Percentiles rank a stretch among this genome's conserved stretches.
These are phyloP conservation scores for Boletus tomentosulus DNA, from an alignment of 768 basidiomycete species.

Conservation along the genomic window DNA sequence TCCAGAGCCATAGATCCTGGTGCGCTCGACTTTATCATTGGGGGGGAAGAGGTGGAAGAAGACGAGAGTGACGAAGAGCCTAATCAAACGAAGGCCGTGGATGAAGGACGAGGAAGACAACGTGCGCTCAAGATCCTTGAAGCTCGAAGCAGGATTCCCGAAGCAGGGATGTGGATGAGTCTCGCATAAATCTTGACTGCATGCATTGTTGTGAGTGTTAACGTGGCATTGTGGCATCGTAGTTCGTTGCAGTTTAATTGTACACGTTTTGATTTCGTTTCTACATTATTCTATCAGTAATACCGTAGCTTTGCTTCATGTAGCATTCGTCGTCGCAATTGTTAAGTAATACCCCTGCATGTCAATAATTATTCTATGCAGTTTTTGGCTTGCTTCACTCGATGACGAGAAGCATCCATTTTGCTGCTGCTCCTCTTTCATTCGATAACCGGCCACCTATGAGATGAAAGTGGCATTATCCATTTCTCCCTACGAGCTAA, in stretches of 20 bases:
- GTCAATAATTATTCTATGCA: conserved; percentile 7
- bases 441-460: neutral
- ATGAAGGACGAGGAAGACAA: conserved; percentile 46
- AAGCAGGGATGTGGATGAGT: conserved; percentile 79
- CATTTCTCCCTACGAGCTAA: neutral
- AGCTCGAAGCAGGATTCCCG: conserved; percentile 62
- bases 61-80: conserved; percentile 27
- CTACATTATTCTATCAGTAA: conserved; percentile 33
- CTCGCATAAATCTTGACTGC: conserved; percentile 41
- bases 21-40: conserved; percentile 53
- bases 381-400: neutral
- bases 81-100: conserved; percentile 15
- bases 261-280: conserved; percentile 9
- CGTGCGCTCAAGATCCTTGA: conserved; percentile 68
- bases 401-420: neutral
- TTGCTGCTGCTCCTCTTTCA: neutral
- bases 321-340: conserved; percentile 24
- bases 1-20: conserved; percentile 65
- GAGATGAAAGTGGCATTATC: neutral
- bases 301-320: conserved; percentile 29
- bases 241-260: conserved; percentile 5
- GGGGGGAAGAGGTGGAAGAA: conserved; percentile 47
- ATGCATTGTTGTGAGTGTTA: conserved; percentile 5
- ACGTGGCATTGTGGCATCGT: conserved; percentile 5
- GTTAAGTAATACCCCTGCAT: conserved; percentile 15